phyloP scores from a whole-genome alignment of 2,329 filamentous ascomycete genomes.

The Pseudocercospora ulei region DNA sequence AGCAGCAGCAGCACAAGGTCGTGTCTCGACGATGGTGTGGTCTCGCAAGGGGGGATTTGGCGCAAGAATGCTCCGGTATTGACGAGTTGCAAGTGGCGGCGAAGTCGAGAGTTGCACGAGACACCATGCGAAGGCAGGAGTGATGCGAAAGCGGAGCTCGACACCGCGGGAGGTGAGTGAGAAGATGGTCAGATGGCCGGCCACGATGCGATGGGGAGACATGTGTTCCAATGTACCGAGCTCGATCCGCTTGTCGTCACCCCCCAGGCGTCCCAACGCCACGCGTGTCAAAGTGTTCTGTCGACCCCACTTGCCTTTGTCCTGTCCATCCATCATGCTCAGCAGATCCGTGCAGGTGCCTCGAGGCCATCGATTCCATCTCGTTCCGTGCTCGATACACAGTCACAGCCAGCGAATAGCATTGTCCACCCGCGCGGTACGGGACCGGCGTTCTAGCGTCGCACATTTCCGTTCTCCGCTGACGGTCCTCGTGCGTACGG shows the following conservation, averaged over 20 bases:
- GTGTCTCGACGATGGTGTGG: too few relatives aligned
- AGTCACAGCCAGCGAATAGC: constrained; percentile 2
- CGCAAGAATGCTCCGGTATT: too few relatives aligned
- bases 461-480: constrained; percentile 6
- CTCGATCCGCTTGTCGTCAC: not conserved
- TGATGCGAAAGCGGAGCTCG: too few relatives aligned
- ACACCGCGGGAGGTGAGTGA: not conserved
- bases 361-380: not conserved
- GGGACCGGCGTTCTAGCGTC: constrained; percentile 3
- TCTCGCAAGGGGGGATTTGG: too few relatives aligned
- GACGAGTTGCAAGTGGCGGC: too few relatives aligned
- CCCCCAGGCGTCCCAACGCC: constrained; percentile 4
- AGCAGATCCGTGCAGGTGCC: not conserved
- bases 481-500: constrained; percentile 5
- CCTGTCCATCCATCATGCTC: constrained; percentile 1
- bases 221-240: constrained; percentile 1
- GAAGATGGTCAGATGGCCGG: not conserved
- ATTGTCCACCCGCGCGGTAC: not conserved
- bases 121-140: too few relatives aligned
- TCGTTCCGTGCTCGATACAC: not conserved
- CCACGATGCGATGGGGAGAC: not conserved
- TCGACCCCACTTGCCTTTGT: constrained; percentile 4
- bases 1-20: too few relatives aligned
- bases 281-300: constrained; percentile 2
- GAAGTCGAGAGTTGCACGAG: too few relatives aligned